Evolutionary conservation across 2,329 filamentous ascomycete species (phyloP).

Genomic region (Colletotrichum tanaceti): DNA sequence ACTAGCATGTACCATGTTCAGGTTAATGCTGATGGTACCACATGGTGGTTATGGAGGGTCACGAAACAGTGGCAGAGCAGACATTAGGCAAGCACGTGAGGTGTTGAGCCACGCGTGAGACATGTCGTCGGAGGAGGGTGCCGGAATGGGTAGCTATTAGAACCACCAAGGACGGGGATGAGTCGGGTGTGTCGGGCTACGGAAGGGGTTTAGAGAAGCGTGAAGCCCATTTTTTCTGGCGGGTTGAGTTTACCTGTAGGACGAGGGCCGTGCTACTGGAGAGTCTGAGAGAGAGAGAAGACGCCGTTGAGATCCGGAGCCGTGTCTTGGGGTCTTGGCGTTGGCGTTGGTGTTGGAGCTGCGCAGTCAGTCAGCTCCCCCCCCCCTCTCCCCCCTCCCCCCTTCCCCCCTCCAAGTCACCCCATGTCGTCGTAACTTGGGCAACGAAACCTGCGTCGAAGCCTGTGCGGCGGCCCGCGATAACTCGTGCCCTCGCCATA

Average conservation of each 20-base stretch:
- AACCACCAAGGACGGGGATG: not conserved
- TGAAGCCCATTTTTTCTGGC: constrained; percentile 8
- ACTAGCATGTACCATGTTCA: constrained; percentile 13
- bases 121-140: not conserved
- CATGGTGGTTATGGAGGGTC: constrained; percentile 9
- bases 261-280: constrained; percentile 30
- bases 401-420: not conserved
- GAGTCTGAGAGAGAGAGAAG: not conserved
- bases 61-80: not conserved
- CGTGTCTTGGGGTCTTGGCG: constrained; percentile 40
- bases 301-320: constrained; percentile 39
- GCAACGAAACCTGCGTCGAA: constrained; percentile 26
- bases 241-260: constrained; percentile 19
- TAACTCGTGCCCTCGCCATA: constrained; percentile 5
- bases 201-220: not conserved
- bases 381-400: too few species aligned
- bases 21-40: constrained; percentile 1
- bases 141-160: not conserved
- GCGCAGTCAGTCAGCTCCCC: not conserved
- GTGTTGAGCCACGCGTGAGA: constrained; percentile 16
- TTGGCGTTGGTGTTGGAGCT: constrained; percentile 32
- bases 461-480: constrained; percentile 17
- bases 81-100: constrained; percentile 21
- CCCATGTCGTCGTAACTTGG: constrained; percentile 29
- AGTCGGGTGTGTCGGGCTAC: not conserved